Evolutionary conservation across 768 basidiomycete species (phyloP).

Genomic region (Phaeotremella skinneri): DNA sequence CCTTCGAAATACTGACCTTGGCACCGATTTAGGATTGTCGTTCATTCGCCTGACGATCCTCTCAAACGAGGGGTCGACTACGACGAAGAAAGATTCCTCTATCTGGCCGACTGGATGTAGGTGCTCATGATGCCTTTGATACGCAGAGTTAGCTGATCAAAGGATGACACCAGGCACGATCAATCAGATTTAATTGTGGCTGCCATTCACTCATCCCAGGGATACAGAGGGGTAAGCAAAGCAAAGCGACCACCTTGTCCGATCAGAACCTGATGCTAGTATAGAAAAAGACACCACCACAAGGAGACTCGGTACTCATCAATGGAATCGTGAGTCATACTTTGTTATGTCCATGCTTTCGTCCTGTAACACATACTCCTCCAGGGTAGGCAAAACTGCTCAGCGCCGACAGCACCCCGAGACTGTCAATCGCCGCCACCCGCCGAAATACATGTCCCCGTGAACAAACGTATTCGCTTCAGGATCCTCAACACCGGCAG

Average conservation of each 20-base stretch:
- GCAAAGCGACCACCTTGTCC: no score
- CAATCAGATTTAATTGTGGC: slow-evolving; percentile 17
- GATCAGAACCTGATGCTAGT: neutral
- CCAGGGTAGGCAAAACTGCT: slow-evolving; percentile 18
- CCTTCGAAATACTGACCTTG: neutral
- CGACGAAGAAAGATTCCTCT: slow-evolving; percentile 34
- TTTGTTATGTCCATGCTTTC: neutral
- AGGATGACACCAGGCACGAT: slow-evolving; percentile 18
- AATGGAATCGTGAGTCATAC: slow-evolving; percentile 27
- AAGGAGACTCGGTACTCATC: slow-evolving; percentile 27
- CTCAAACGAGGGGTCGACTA: slow-evolving; percentile 35
- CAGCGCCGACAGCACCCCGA: neutral
- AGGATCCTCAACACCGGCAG: slow-evolving; percentile 25
- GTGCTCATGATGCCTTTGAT: neutral
- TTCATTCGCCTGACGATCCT: slow-evolving; percentile 33
- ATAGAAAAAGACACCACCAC: slow-evolving; percentile 20
- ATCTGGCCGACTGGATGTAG: slow-evolving; percentile 25
- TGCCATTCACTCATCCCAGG: slow-evolving; percentile 14
- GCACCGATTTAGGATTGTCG: slow-evolving; percentile 15
- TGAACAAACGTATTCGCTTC: slow-evolving; percentile 22
- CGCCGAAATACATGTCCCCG: slow-evolving; percentile 21
- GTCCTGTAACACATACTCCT: neutral
- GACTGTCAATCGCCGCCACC: slow-evolving; percentile 14
- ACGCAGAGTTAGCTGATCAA: neutral
- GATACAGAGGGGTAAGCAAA: slow-evolving; percentile 27